A percentile compares a stretch with the other conserved stretches of the same genome.
phyloP scores from a whole-genome alignment of 2,329 filamentous ascomycete species.

The Apiospora phragmitis region DNA sequence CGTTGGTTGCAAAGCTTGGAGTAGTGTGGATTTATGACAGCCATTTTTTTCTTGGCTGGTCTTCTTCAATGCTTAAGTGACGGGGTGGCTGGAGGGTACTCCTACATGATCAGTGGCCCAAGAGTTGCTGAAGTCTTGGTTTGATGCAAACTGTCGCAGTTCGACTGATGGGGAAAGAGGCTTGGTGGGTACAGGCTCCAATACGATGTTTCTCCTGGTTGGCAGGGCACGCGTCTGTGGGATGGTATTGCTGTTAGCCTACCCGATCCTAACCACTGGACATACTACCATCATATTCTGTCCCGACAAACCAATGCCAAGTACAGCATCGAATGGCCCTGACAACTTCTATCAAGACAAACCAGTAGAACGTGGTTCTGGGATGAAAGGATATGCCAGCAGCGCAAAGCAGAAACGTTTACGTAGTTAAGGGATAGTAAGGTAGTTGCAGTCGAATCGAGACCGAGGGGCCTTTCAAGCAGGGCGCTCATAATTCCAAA shows the following conservation, averaged over 20 bases:
- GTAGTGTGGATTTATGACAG: slow-evolving; percentile 26
- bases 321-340: background rate
- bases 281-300: background rate
- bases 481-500: background rate
- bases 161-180: background rate
- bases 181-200: background rate
- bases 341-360: background rate
- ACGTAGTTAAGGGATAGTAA: background rate
- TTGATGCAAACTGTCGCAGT: background rate
- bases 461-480: background rate
- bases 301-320: background rate
- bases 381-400: background rate
- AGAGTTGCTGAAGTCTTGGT: background rate
- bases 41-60: slow-evolving; percentile 22
- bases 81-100: background rate
- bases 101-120: background rate
- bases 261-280: background rate
- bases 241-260: background rate
- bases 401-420: background rate
- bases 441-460: background rate
- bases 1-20: slow-evolving; percentile 26
- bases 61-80: slow-evolving; percentile 16
- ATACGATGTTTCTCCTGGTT: background rate
- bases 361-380: background rate
- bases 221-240: background rate